phyloP scores from a whole-genome alignment of 345 rosid genomes.

The Ceriops zippeliana region DNA sequence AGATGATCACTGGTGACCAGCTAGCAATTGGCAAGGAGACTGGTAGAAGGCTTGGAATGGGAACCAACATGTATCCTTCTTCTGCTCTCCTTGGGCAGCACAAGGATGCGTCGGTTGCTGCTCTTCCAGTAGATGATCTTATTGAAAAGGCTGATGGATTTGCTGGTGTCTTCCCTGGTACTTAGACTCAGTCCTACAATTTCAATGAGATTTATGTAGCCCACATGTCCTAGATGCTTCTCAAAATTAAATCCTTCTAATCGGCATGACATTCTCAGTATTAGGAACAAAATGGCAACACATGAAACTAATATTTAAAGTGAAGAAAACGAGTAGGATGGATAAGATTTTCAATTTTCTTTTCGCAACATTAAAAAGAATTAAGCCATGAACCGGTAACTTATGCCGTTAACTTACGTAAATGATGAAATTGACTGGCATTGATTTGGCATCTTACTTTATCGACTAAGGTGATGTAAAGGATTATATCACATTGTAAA shows the following conservation, averaged over 20 bases:
- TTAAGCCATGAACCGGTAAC: too few species aligned
- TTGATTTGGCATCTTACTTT: too few species aligned
- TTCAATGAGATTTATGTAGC: background rate
- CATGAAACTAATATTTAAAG: too few species aligned
- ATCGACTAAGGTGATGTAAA: background rate
- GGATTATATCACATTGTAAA: background rate
- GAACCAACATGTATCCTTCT: slow-evolving; percentile 95
- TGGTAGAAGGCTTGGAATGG: slow-evolving; percentile 95
- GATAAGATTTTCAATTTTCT: background rate
- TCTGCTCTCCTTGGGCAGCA: slow-evolving; percentile 76
- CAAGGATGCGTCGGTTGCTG: slow-evolving; percentile 46
- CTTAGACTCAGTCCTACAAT: background rate
- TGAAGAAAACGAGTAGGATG: too few species aligned
- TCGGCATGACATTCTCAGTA: too few species aligned
- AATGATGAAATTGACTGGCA: too few species aligned
- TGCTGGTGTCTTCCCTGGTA: slow-evolving; percentile 95
- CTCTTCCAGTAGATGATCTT: slow-evolving; percentile 73
- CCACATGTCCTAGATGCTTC: background rate
- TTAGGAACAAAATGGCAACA: too few species aligned
- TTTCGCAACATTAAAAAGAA: background rate
- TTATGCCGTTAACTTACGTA: too few species aligned
- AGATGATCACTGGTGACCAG: slow-evolving; percentile 98
- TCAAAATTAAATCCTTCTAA: background rate
- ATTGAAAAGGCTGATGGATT: slow-evolving; percentile 96
- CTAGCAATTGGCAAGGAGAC: slow-evolving; percentile 92